phyloP scores from a whole-genome alignment of 1,139 yeast species.

The Blastobotrys aristatus region DNA sequence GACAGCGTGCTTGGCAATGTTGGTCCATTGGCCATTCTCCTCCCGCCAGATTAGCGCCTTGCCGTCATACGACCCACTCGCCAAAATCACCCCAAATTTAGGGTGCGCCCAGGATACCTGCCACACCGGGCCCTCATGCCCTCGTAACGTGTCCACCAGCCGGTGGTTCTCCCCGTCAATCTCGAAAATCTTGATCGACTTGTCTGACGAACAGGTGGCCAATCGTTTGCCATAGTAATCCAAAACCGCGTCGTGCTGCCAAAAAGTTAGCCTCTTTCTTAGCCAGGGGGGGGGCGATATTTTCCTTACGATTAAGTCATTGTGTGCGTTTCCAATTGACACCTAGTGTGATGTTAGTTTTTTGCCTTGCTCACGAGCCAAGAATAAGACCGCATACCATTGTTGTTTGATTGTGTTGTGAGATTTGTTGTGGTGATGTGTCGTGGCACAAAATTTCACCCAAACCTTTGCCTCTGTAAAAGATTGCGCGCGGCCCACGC shows the following conservation, averaged over 20 bases:
- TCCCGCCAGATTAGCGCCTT: constrained; percentile 94
- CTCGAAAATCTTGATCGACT: constrained; percentile 87
- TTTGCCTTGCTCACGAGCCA: not conserved
- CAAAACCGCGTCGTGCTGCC: constrained; percentile 83
- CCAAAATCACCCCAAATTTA: constrained; percentile 89
- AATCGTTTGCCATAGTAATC: constrained; percentile 94
- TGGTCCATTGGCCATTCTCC: constrained; percentile 83
- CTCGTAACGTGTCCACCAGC: constrained; percentile 70
- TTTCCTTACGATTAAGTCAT: constrained; percentile 61
- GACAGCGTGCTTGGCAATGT: constrained; percentile 78
- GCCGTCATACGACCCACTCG: constrained; percentile 94
- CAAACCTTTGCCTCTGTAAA: too few species aligned
- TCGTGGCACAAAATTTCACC: not conserved
- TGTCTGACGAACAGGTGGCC: constrained; percentile 94
- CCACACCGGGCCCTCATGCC: constrained; percentile 99
- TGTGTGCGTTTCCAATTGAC: constrained; percentile 36
- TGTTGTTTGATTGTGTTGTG: not conserved
- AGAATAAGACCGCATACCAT: constrained; percentile 10
- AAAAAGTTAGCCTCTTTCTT: not conserved
- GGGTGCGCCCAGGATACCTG: constrained; percentile 99
- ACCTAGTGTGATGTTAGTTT: constrained; percentile 22
- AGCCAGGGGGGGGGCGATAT: not conserved
- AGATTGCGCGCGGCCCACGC: too few species aligned
- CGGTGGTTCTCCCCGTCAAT: constrained; percentile 72
- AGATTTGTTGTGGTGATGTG: constrained; percentile 3